These are phyloP conservation scores for Scedosporium apiospermum DNA, from an alignment of 2,329 filamentous ascomycete species.

Conservation along the genomic window DNA sequence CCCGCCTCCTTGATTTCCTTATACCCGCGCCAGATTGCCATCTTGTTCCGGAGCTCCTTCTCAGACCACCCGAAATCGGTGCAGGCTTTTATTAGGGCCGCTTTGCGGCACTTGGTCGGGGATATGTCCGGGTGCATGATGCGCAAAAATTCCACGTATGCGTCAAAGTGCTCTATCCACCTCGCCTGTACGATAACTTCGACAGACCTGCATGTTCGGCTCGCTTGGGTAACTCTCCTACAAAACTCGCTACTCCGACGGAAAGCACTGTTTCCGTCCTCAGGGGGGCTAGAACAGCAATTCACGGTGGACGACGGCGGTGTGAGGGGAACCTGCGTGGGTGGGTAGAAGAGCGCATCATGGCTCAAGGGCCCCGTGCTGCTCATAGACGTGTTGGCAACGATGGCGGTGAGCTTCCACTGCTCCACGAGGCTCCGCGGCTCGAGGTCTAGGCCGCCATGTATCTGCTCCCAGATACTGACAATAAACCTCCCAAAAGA, in stretches of 20 bases:
- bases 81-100: constrained; percentile 42
- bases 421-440: constrained; percentile 19
- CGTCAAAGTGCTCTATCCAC: constrained; percentile 46
- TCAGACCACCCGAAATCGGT: constrained; percentile 44
- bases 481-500: constrained; percentile 20
- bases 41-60: constrained; percentile 44
- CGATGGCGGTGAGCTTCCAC: constrained; percentile 12
- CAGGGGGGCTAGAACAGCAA: not conserved
- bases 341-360: not conserved
- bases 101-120: constrained; percentile 38
- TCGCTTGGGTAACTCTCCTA: constrained; percentile 27
- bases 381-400: not conserved
- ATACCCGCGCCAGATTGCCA: constrained; percentile 45
- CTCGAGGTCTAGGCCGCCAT: constrained; percentile 18
- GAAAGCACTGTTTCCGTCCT: constrained; percentile 13
- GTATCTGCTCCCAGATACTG: constrained; percentile 24
- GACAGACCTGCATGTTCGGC: constrained; percentile 43
- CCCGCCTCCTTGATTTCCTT: constrained; percentile 47
- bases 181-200: constrained; percentile 49
- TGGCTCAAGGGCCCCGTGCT: not conserved
- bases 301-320: not conserved
- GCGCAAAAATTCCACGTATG: constrained; percentile 32
- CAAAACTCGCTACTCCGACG: constrained; percentile 21
- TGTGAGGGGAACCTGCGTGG: not conserved
- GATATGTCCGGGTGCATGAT: constrained; percentile 29